Evolutionary conservation across 2,329 filamentous ascomycete species (phyloP).

Genomic region (Colletotrichum tofieldiae): DNA sequence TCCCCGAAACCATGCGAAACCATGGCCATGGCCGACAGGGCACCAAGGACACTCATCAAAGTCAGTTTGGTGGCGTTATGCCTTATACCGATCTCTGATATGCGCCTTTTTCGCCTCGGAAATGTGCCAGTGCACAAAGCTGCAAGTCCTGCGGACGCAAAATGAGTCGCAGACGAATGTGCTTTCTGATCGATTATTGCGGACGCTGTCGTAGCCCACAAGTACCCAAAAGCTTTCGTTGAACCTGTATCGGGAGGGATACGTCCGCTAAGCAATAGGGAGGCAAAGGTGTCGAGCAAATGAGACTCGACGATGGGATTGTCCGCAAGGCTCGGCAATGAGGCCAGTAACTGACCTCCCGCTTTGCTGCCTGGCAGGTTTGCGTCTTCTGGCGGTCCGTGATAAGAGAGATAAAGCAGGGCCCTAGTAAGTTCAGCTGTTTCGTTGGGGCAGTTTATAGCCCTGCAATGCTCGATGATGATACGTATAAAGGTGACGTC

Average conservation of each 20-base stretch:
- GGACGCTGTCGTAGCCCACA: constrained; percentile 32
- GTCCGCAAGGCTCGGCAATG: constrained; percentile 50
- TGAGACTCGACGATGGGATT: neutral
- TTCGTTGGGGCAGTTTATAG: constrained; percentile 55
- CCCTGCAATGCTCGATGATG: constrained; percentile 60
- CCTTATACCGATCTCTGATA: neutral
- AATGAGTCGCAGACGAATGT: constrained; percentile 16
- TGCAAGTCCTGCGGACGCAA: constrained; percentile 30
- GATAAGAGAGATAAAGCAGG: constrained; percentile 54
- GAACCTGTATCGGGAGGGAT: constrained; percentile 14
- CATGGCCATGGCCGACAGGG: constrained; percentile 49
- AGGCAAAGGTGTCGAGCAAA: constrained; percentile 17
- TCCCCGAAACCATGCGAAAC: constrained; percentile 29
- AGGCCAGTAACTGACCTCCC: constrained; percentile 45
- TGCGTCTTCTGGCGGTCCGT: constrained; percentile 47
- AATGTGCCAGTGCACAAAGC: constrained; percentile 1
- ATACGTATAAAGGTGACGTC: constrained; percentile 57
- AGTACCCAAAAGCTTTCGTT: constrained; percentile 13
- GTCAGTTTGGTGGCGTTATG: constrained; percentile 24
- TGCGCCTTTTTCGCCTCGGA: constrained; percentile 1
- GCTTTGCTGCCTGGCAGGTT: neutral
- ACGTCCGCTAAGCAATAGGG: constrained; percentile 7
- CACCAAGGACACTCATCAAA: constrained; percentile 51
- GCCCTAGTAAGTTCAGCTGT: constrained; percentile 58
- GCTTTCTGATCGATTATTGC: constrained; percentile 22